Evolutionary conservation across 2,329 filamentous ascomycete genomes (phyloP), one percentile per base, ranked within the genome.

Genomic region (Sclerotinia minor): DNA sequence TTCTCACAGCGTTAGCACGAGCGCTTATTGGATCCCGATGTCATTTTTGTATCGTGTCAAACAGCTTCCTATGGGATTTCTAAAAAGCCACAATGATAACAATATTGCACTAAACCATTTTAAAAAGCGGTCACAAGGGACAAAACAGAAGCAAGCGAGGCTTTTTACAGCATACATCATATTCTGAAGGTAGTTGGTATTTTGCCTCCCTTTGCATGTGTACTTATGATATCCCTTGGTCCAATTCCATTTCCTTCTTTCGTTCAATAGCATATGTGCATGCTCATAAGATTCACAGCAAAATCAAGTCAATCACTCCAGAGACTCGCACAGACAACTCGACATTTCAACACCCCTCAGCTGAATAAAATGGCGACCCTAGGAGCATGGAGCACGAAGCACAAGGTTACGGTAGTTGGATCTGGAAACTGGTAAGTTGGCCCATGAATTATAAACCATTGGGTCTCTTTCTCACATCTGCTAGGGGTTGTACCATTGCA

Each of bases 391-490:
- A 81, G 83, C 70, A 91, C 87, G 82, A 93, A 90, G 81, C 93
- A 97, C 86, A 96, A 93, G 84, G 92, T 97, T 76, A 94, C 93
- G 70, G 87, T 99, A 64, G 87, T 99, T 73, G 95, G 95, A 75
- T 98, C 94, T 64, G 95, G 95, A 76, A 99, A 99, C 80, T 99
- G 95, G 93, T 94, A 83, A 70, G 83, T 67, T 21, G 13, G 24
- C 17, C 21, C 5, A 5, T 8, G 19, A 52, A 32, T 2, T 55
- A 41, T 26, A 49, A 15, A 8, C 15, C 2, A 17, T 47, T 6
- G 6, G 4, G 15, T 6, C 2, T 4, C 47, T 44, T 57, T 35
- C 67, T 68, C 53, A 74, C 58, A 69, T 71, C 71, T 50, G 75
- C 65, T 60, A 95, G 92, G 94, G 95, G 95, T 75, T 97, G 93